Evolutionary conservation across 805 yeast species (phyloP).

Genomic region (Grigorovia transvaalensis): DNA sequence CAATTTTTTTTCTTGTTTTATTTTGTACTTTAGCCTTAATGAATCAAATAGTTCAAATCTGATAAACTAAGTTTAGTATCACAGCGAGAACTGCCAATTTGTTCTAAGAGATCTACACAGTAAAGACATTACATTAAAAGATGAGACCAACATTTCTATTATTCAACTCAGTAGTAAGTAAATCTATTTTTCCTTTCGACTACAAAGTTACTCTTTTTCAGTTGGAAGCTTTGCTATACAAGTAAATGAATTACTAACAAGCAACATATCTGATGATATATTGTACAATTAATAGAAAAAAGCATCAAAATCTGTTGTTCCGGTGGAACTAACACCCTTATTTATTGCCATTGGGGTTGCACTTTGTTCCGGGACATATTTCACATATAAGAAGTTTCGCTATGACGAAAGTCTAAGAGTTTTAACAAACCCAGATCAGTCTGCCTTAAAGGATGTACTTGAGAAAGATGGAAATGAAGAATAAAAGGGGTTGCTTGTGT

Average conservation of each 20-base stretch:
- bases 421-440: slow-evolving; percentile 34
- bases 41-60: too few relatives aligned
- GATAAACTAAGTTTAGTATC: too few relatives aligned
- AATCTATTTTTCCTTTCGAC: too few relatives aligned
- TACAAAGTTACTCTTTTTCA: not conserved
- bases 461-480: not conserved
- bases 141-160: slow-evolving; percentile 6
- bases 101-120: too few relatives aligned
- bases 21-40: too few relatives aligned
- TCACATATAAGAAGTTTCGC: slow-evolving; percentile 41
- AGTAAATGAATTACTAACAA: not conserved
- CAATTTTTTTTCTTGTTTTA: too few relatives aligned
- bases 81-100: too few relatives aligned
- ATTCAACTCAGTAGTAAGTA: slow-evolving; percentile 7
- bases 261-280: not conserved
- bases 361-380: slow-evolving; percentile 38
- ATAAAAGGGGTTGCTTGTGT: not conserved
- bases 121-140: too few relatives aligned
- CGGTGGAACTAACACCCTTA: slow-evolving; percentile 50
- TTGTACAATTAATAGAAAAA: slow-evolving; percentile 24
- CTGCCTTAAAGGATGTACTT: slow-evolving; percentile 24
- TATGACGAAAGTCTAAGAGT: slow-evolving; percentile 42
- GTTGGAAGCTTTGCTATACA: too few relatives aligned
- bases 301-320: slow-evolving; percentile 30
- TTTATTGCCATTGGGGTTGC: slow-evolving; percentile 49